A percentile compares a stretch with the other conserved stretches of the same genome.
These are phyloP conservation scores for Plectosphaerella cucumerina DNA, from an alignment of 2,329 filamentous ascomycete genomes.

Conservation along the genomic window DNA sequence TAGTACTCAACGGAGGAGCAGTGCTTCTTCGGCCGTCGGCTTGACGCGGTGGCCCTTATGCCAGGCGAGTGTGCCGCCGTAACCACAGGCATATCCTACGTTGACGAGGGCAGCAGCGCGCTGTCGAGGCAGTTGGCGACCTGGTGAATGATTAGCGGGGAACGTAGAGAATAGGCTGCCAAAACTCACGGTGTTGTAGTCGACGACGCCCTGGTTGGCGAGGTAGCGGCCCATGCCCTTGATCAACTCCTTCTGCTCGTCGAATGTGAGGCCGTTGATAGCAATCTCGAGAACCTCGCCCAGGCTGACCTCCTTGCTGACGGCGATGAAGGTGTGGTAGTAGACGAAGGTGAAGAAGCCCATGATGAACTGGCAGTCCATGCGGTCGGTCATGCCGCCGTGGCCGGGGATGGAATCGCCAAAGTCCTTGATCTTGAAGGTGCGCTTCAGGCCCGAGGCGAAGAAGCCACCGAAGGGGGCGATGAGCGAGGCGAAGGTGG, in stretches of 20 bases:
- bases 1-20: no score
- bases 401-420: constrained; percentile 97
- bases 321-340: constrained; percentile 93
- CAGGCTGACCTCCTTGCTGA: constrained; percentile 72
- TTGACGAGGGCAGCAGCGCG: neutral
- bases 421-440: constrained; percentile 99
- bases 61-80: no score
- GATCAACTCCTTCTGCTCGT: constrained; percentile 84
- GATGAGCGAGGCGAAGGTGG: constrained; percentile 92
- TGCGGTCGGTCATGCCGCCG: constrained; percentile 95
- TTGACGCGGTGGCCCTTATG: no score
- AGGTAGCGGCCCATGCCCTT: constrained; percentile 61
- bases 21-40: no score
- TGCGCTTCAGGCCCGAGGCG: constrained; percentile 93
- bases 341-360: constrained; percentile 98
- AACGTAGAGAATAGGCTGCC: neutral
- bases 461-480: constrained; percentile 98
- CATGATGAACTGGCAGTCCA: constrained; percentile 99
- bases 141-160: neutral
- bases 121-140: neutral
- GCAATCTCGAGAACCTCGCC: constrained; percentile 86
- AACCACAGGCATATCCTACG: neutral
- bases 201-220: constrained; percentile 55
- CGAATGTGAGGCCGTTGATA: constrained; percentile 80
- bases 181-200: constrained; percentile 25